Conservation (phyloP, 1,284 basidiomycete genomes). For the Agaricales sp. region DNA sequence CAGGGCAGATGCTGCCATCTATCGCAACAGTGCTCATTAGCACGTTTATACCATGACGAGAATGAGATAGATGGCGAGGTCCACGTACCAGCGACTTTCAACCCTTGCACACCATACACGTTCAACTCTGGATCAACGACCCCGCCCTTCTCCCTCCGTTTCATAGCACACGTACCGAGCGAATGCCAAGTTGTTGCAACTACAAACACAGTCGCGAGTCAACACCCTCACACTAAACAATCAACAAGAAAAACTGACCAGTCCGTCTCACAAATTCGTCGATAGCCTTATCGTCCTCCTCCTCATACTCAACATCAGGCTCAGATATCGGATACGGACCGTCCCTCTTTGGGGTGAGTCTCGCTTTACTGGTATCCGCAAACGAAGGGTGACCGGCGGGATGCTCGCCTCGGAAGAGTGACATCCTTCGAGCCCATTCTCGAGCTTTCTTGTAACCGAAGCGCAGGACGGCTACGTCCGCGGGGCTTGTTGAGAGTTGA, state of each 20-base stretch:
- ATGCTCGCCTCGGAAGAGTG: slow-evolving; percentile 37
- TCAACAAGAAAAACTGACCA: neutral
- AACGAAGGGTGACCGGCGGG: slow-evolving; percentile 37
- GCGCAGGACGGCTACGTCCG: slow-evolving; percentile 40
- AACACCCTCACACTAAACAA: neutral
- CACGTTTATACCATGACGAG: neutral
- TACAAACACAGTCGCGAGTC: neutral
- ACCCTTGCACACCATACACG: slow-evolving; percentile 32
- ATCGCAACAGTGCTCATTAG: too few relatives aligned
- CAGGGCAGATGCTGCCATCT: slow-evolving; percentile 22
- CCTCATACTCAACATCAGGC: neutral
- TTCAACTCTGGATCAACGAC: slow-evolving; percentile 21
- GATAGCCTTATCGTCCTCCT: neutral
- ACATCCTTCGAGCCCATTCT: slow-evolving; percentile 51
- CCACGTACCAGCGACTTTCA: slow-evolving; percentile 31
- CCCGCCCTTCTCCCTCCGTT: slow-evolving; percentile 14
- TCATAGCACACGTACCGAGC: slow-evolving; percentile 23
- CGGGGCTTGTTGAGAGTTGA: slow-evolving; percentile 24
- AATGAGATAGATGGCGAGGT: slow-evolving; percentile 2
- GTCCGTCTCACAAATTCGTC: neutral
- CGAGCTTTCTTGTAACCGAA: slow-evolving; percentile 49
- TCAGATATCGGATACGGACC: neutral
- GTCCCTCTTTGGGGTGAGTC: neutral
- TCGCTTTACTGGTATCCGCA: slow-evolving; percentile 10
- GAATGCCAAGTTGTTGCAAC: slow-evolving; percentile 3